These are phyloP conservation scores for Smittium mucronatum DNA, from an alignment of 371 early-diverging fungal species.

Conservation along the genomic window DNA sequence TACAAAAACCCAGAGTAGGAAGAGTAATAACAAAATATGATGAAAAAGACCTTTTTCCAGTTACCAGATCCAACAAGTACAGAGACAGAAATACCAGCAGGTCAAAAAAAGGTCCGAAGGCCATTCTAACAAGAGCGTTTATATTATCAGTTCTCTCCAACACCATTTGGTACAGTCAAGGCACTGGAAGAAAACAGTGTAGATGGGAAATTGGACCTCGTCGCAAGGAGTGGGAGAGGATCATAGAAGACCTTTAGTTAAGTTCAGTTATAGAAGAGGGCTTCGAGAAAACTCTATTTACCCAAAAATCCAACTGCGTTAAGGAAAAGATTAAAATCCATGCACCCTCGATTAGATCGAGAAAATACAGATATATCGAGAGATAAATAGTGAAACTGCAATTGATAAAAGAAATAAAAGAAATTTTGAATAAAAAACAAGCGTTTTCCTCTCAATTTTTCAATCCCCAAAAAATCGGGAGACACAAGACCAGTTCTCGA, in stretches of 20 bases:
- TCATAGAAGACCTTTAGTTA: not conserved
- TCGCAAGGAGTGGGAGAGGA: not conserved
- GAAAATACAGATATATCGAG: not conserved
- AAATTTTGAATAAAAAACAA: not conserved
- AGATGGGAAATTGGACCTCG: not conserved
- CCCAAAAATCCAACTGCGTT: not conserved
- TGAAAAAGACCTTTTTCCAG: not conserved
- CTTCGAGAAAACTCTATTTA: not conserved
- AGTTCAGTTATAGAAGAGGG: not conserved
- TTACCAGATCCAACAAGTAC: not conserved
- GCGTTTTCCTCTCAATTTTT: not conserved
- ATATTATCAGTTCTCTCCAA: not conserved
- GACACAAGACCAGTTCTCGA: conserved; percentile 2
- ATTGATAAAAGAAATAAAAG: conserved; percentile 7
- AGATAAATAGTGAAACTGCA: not conserved
- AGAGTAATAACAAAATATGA: not conserved
- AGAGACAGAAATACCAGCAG: not conserved
- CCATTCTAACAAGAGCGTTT: not conserved
- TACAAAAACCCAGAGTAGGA: not conserved
- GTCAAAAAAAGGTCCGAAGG: not conserved
- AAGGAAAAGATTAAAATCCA: not conserved
- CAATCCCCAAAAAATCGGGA: conserved; percentile 7
- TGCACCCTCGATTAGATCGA: not conserved
- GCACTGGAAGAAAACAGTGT: not conserved
- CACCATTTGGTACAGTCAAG: not conserved